phyloP scores from a whole-genome alignment of 1,284 basidiomycete species.

The Apiotrichum siamense region DNA sequence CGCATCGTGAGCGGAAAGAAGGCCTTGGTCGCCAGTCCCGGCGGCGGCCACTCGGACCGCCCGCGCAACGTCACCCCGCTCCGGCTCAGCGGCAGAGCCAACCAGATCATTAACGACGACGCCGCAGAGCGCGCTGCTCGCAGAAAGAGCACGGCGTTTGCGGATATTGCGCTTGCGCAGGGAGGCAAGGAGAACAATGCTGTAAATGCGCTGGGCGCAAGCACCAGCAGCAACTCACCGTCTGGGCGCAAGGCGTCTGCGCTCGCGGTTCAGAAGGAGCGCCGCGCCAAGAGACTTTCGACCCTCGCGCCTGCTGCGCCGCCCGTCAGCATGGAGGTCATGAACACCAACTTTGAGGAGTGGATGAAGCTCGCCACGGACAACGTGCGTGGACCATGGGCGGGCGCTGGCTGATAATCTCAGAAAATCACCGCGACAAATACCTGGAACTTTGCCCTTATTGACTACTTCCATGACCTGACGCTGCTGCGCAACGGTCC shows the following conservation, averaged over 20 bases:
- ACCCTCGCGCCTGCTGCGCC: conserved; percentile 32
- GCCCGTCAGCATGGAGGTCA: conserved; percentile 58
- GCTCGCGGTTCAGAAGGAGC: conserved; percentile 19
- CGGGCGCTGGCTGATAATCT: background rate
- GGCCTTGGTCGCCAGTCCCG: background rate
- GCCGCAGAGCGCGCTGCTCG: conserved; percentile 35
- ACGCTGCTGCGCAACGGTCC: conserved; percentile 85
- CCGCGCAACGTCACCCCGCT: background rate
- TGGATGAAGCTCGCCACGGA: conserved; percentile 99
- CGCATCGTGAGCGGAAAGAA: conserved; percentile 5
- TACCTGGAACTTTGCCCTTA: conserved; percentile 96
- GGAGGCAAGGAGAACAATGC: conserved; percentile 11
- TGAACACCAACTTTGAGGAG: conserved; percentile 88
- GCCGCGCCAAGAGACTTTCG: conserved; percentile 31
- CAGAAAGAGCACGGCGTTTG: conserved; percentile 39
- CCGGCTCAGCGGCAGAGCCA: conserved; percentile 5
- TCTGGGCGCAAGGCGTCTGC: conserved; percentile 28
- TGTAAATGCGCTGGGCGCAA: no score
- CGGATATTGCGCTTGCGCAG: conserved; percentile 12
- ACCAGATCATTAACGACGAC: conserved; percentile 35
- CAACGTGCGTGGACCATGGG: conserved; percentile 60
- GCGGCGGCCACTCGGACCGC: background rate
- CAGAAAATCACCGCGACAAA: conserved; percentile 99
- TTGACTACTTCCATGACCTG: conserved; percentile 99
- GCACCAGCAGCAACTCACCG: no score